Conservation (phyloP, 495 filamentous ascomycete species). For the Penicillium simplicissimum region DNA sequence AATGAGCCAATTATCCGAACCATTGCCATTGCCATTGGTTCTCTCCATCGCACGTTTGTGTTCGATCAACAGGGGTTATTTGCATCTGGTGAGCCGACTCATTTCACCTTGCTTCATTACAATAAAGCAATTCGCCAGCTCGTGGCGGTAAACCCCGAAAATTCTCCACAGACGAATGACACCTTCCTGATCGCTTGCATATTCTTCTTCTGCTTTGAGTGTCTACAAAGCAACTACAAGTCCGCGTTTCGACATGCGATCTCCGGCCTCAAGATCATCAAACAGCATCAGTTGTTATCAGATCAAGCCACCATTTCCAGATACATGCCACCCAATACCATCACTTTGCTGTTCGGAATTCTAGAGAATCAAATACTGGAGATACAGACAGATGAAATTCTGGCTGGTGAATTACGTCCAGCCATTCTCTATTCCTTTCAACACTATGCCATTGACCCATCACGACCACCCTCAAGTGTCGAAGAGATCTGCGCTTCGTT, state of each 20-base stretch:
- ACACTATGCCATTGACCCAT: not conserved
- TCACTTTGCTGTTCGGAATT: conserved; percentile 13
- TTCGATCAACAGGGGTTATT: conserved; percentile 19
- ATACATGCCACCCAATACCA: conserved; percentile 14
- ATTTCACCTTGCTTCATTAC: conserved; percentile 53
- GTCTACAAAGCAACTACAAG: conserved; percentile 49
- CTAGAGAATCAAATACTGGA: conserved; percentile 25
- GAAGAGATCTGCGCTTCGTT: conserved; percentile 7
- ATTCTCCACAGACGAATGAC: conserved; percentile 17
- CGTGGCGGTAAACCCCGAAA: conserved; percentile 8
- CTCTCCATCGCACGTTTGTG: conserved; percentile 60
- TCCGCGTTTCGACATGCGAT: conserved; percentile 49
- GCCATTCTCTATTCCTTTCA: not conserved
- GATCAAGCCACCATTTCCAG: not conserved
- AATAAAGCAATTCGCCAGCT: conserved; percentile 50
- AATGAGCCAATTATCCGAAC: conserved; percentile 61
- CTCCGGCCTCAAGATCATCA: conserved; percentile 37
- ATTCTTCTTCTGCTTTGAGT: conserved; percentile 58
- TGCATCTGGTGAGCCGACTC: not conserved
- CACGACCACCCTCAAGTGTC: not conserved
- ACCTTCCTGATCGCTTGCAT: conserved; percentile 56
- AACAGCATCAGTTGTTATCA: conserved; percentile 13
- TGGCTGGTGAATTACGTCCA: conserved; percentile 6
- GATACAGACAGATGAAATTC: conserved; percentile 11
- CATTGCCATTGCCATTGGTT: conserved; percentile 61